Evolutionary conservation across 208 protist genomes (phyloP).

Genomic region (Acanthamoeba rhysodes): DNA sequence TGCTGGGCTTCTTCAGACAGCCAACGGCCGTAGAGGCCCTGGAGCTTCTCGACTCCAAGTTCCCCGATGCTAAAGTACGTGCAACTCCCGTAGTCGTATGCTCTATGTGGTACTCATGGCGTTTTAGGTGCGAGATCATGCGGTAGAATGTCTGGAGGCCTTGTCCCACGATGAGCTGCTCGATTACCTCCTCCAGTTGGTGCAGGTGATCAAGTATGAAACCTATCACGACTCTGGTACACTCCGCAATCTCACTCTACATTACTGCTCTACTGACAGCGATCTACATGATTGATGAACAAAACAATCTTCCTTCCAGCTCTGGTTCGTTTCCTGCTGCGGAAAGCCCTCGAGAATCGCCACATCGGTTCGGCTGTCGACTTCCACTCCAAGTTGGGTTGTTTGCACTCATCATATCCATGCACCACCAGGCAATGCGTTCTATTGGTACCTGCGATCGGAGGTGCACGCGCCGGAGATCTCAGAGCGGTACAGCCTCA

Average conservation of each 20-base stretch:
- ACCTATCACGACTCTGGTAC: constrained; percentile 88
- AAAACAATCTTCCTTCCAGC: constrained; percentile 73
- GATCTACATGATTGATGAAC: too few relatives aligned
- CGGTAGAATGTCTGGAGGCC: constrained; percentile 84
- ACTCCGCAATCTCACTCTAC: constrained; percentile 82
- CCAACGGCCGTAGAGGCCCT: constrained; percentile 84
- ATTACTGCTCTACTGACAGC: too few relatives aligned
- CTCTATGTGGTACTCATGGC: background rate
- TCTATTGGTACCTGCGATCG: constrained; percentile 48
- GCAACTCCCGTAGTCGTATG: background rate
- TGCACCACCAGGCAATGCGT: constrained; percentile 71
- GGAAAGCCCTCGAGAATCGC: constrained; percentile 86
- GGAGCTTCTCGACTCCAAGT: constrained; percentile 91
- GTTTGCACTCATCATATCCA: constrained; percentile 78
- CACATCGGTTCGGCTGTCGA: constrained; percentile 42
- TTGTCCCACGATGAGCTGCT: constrained; percentile 85
- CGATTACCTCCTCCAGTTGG: constrained; percentile 88
- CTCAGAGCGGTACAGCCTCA: constrained; percentile 85
- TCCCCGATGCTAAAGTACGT: constrained; percentile 82
- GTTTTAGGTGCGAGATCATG: constrained; percentile 77
- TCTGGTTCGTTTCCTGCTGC: constrained; percentile 88
- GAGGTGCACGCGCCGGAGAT: constrained; percentile 85
- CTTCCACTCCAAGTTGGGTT: too few relatives aligned
- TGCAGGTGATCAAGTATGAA: constrained; percentile 93
- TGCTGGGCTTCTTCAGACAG: constrained; percentile 78